Conservation (phyloP, 257 asterid genomes). For the Knoxia roxburghii region DNA sequence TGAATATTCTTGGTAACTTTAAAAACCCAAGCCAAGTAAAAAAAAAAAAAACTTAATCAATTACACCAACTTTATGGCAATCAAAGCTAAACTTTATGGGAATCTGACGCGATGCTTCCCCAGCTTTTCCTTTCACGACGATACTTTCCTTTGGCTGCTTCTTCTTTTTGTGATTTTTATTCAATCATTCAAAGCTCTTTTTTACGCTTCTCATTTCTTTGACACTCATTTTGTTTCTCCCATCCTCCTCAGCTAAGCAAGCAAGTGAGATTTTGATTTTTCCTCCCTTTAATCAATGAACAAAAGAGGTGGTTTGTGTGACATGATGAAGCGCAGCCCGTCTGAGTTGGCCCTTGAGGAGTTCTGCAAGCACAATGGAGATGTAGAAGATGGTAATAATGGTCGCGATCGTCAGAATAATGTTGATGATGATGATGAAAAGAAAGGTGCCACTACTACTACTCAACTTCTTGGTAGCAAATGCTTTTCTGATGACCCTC, state of each 20-base stretch:
- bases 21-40: neutral
- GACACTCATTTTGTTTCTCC: slow-evolving; percentile 6
- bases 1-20: slow-evolving; percentile 1
- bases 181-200: slow-evolving; percentile 20
- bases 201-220: slow-evolving; percentile 11
- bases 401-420: slow-evolving; percentile 4
- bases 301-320: slow-evolving; percentile 15
- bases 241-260: slow-evolving; percentile 14
- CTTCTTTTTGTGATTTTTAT: slow-evolving; percentile 17
- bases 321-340: slow-evolving; percentile 56
- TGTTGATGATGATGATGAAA: slow-evolving; percentile 18
- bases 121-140: slow-evolving; percentile 29
- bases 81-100: slow-evolving; percentile 3
- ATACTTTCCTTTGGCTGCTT: slow-evolving; percentile 33
- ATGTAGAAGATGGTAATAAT: slow-evolving; percentile 25
- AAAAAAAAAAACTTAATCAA: neutral
- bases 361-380: slow-evolving; percentile 22
- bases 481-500: neutral
- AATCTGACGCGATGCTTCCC: slow-evolving; percentile 37
- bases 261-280: neutral
- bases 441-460: slow-evolving; percentile 19
- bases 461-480: too few species aligned
- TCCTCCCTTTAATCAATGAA: slow-evolving; percentile 18
- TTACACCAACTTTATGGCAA: slow-evolving; percentile 6
- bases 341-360: slow-evolving; percentile 53